These are phyloP conservation scores for Magnaporthiopsis rhizophila DNA, from an alignment of 2,329 filamentous ascomycete species.

Conservation along the genomic window DNA sequence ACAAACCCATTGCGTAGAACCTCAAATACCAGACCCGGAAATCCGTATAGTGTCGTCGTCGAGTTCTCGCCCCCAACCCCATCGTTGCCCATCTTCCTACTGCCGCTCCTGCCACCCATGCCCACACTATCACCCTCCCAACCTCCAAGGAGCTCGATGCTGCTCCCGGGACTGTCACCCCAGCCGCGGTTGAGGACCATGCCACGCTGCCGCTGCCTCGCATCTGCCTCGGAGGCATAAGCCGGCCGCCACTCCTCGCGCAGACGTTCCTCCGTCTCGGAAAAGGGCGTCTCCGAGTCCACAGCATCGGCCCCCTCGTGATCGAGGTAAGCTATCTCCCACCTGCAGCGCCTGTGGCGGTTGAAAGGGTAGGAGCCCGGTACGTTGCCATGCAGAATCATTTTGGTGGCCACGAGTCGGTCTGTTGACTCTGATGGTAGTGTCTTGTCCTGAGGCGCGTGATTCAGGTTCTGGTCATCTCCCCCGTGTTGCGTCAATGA, in stretches of 20 bases:
- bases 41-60: conserved; percentile 81
- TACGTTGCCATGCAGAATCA: conserved; percentile 91
- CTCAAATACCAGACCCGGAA: conserved; percentile 91
- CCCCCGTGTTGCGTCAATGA: conserved; percentile 22
- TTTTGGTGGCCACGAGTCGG: conserved; percentile 75
- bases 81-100: conserved; percentile 14
- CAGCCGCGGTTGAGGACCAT: conserved; percentile 90
- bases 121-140: conserved; percentile 63
- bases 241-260: conserved; percentile 61
- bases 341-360: conserved; percentile 79
- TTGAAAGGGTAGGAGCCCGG: conserved; percentile 97
- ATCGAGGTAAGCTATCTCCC: conserved; percentile 61
- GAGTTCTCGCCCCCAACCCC: conserved; percentile 45
- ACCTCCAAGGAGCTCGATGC: conserved; percentile 74
- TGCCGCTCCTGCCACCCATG: conserved; percentile 1
- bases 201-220: conserved; percentile 48
- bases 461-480: not conserved
- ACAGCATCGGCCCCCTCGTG: conserved; percentile 31
- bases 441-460: conserved; percentile 24
- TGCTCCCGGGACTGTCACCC: conserved; percentile 86
- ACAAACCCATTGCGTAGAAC: conserved; percentile 88
- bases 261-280: conserved; percentile 61
- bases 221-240: conserved; percentile 48
- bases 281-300: conserved; percentile 71
- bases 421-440: conserved; percentile 35